Evolutionary conservation across 2,329 filamentous ascomycete genomes (phyloP), one percentile per base, ranked within the genome.

Genomic region (Alternaria dauci): DNA sequence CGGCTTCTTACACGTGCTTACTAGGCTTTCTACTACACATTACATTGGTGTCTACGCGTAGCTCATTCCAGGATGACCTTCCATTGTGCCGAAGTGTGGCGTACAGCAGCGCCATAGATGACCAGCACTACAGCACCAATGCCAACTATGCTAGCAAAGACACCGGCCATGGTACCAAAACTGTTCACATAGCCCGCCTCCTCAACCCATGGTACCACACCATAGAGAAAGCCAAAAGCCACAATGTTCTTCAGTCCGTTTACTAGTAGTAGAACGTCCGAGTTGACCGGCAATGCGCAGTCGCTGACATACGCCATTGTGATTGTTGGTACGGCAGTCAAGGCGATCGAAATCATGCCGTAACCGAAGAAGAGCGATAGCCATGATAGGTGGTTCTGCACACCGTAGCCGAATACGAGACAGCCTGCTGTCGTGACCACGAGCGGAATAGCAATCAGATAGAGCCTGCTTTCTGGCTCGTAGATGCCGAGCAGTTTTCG

Each of bases 201-300:
- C 8, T 68, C 66, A 8, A 78, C 77, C 82, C 81, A 83, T 1
- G 80, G 80, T 3, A 81, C 71, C 23, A 83, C 76, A 1, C 78
- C 81, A 47, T 82, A 81, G 16, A 82, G 63, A 61, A 84, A 82
- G 3, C 81, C 81, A 61, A 84, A 84, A 5, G 81, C 80, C 7
- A 83, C 80, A 28, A 84, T 77, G 59, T 84, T 83, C 69, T 81
- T 81, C n/a, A 78, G 65, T 36, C 77, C 77, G 46, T 79, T 78
- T 12, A 79, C 74, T 7, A 79, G 65, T n/a, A 79, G 59, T 23
- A 80, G 60, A 3, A 77, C 76, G 55, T 79, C 78, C 2, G 73
- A 70, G 26, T 77, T 78, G 26, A 80, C 72, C 8, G 76, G 75
- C 20, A 79, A 52, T 46, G 77, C 77, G 51, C 69, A 76, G 58